phyloP scores from a whole-genome alignment of 768 basidiomycete genomes.

The Daedalea quercina region DNA sequence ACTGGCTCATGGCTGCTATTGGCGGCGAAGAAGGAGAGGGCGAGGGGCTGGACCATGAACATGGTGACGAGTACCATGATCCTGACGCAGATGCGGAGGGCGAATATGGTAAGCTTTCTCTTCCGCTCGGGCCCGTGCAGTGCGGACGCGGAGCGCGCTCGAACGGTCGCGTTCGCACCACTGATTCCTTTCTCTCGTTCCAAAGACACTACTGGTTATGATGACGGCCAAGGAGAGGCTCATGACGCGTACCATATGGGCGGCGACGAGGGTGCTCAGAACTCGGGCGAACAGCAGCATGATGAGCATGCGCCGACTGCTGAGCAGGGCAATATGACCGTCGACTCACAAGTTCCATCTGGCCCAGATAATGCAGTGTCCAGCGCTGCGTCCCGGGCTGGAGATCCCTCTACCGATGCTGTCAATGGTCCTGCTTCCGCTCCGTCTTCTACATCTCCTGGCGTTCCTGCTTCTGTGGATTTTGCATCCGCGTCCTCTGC shows the following conservation, averaged over 20 bases:
- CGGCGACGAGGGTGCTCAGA: conserved; percentile 18
- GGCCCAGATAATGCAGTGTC: conserved; percentile 9
- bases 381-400: conserved; percentile 7
- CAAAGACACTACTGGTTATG: conserved; percentile 38
- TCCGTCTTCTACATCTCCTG: conserved; percentile 21
- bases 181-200: conserved; percentile 56
- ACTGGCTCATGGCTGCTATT: conserved; percentile 89
- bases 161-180: conserved; percentile 39
- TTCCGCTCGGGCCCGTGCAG: conserved; percentile 14
- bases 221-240: conserved; percentile 22
- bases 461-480: conserved; percentile 38
- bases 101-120: conserved; percentile 27
- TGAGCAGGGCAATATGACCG: conserved; percentile 1
- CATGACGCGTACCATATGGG: conserved; percentile 14
- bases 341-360: conserved; percentile 3
- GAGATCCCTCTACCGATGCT: conserved; percentile 7
- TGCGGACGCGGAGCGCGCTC: conserved; percentile 24
- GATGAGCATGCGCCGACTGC: conserved; percentile 11
- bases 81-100: conserved; percentile 21
- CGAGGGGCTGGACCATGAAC: conserved; percentile 13
- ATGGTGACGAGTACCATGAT: conserved; percentile 17
- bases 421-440: conserved; percentile 7
- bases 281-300: conserved; percentile 11
- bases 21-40: conserved; percentile 37
- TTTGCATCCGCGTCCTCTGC: conserved; percentile 34